phyloP scores from a whole-genome alignment of 495 filamentous ascomycete species.

The Daldinia vernicosa region DNA sequence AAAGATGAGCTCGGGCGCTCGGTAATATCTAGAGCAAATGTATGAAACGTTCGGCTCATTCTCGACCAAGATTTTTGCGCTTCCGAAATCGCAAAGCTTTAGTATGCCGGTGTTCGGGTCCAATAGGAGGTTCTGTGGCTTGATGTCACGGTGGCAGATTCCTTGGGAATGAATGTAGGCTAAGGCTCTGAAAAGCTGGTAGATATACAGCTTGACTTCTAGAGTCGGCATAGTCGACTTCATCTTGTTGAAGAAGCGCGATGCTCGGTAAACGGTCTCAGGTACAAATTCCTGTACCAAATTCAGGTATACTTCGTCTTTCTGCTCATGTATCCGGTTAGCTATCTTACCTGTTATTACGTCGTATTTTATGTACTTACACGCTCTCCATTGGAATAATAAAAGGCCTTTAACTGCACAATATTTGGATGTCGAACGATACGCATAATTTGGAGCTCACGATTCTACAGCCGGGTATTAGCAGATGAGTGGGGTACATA shows the following conservation, averaged over 20 bases:
- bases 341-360: conserved; percentile 5
- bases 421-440: conserved; percentile 99
- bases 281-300: conserved; percentile 98
- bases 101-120: conserved; percentile 90
- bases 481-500: conserved; percentile 21
- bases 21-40: conserved; percentile 99
- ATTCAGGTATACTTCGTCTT: conserved; percentile 99
- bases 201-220: conserved; percentile 99
- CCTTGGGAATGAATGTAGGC: conserved; percentile 99
- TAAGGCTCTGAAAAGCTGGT: conserved; percentile 97
- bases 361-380: conserved; percentile 62
- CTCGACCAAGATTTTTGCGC: conserved; percentile 97
- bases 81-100: conserved; percentile 99
- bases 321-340: conserved; percentile 63
- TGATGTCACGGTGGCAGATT: conserved; percentile 99
- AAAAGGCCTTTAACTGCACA: conserved; percentile 98
- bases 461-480: conserved; percentile 73
- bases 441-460: conserved; percentile 99
- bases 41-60: conserved; percentile 99
- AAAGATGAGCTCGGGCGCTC: conserved; percentile 97
- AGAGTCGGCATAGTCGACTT: conserved; percentile 99
- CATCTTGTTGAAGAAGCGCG: conserved; percentile 98
- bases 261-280: conserved; percentile 98
- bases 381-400: conserved; percentile 98
- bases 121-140: conserved; percentile 95